Base-by-base conservation (phyloP, 805 yeast species). In the Candida patagonica region DNA sequence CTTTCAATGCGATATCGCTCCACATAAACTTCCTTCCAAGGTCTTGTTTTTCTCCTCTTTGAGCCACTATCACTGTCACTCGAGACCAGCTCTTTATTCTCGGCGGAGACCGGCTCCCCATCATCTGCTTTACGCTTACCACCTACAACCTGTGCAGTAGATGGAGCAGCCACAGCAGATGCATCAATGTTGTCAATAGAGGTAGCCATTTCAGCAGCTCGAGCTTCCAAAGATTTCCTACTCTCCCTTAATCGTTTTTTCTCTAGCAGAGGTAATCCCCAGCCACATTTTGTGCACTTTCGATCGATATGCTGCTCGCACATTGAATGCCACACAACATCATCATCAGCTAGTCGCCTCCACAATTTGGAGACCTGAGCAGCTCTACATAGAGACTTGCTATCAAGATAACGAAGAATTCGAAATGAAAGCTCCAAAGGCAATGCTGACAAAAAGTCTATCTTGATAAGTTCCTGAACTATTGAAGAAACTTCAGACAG, bases 221-320 rank as follows among this genome's bases (percentile, higher is more conserved):
- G 53, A 39, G 40, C 38, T 42, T 54, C 52, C 7, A 59, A 52
- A 12, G 54, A 54, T 29, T 51, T 50, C 38, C 53, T 52, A 35
- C 59, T 47, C 34, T 57, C 59, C 20, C 60, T 49, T 17, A 61
- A 52, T 19, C 68, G 50, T 38, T 56, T 82, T 77, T 87, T 85
- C 54, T 87, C 95, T 76, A 92, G 74, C 44, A 92, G 65, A 2
- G 98, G 98, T 48, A 92, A 68, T 4, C 98, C 98, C 98, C 98
- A 92, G 12, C 98, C 98, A 64, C 98, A 92, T 55, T 85, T 85
- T 29, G 96, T 95, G 64, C 98, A 92, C 60, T 92, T 92, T 44
- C 94, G 72, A 62, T 92, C 98, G 41, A 92, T 92, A 60, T 92
- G 98, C 62, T 92, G 98, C 57, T 87, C 95, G 57, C 98, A 92